A percentile compares a stretch with the other conserved stretches of the same genome.
phyloP scores from a whole-genome alignment of 2,329 filamentous ascomycete genomes.

The Exophiala lecanii-corni region DNA sequence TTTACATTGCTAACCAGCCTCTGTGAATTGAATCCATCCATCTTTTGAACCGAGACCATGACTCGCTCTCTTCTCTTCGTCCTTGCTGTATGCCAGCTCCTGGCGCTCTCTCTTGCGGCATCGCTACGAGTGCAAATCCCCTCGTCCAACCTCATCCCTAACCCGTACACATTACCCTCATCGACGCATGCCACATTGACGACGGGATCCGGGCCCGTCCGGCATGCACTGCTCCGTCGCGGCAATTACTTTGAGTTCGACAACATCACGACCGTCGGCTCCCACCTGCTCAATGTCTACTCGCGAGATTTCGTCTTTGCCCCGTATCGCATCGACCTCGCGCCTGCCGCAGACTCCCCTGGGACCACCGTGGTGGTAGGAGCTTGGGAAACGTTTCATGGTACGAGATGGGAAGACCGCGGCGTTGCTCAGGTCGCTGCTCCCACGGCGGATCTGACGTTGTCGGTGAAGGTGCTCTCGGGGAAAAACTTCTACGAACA shows the following conservation, averaged over 20 bases:
- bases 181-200: conserved; percentile 50
- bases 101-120: conserved; percentile 1
- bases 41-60: too few relatives aligned
- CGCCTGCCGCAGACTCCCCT: conserved; percentile 32
- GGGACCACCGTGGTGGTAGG: conserved; percentile 30
- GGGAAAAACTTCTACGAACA: conserved; percentile 73
- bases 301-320: conserved; percentile 70
- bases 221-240: conserved; percentile 41
- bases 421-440: conserved; percentile 19
- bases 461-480: conserved; percentile 60
- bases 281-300: conserved; percentile 79
- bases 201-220: conserved; percentile 36
- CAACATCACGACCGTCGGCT: conserved; percentile 58
- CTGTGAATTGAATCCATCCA: too few relatives aligned
- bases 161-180: conserved; percentile 39
- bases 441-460: conserved; percentile 40
- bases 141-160: conserved; percentile 40
- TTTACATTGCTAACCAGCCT: too few relatives aligned
- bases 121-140: conserved; percentile 34
- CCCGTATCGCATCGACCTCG: conserved; percentile 74
- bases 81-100: background rate
- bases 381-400: conserved; percentile 24
- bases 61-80: background rate
- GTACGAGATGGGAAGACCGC: conserved; percentile 26
- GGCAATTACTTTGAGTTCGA: conserved; percentile 67